Evolutionary conservation across 306 rosid species (phyloP).

Genomic region (Gillenia trifoliata): DNA sequence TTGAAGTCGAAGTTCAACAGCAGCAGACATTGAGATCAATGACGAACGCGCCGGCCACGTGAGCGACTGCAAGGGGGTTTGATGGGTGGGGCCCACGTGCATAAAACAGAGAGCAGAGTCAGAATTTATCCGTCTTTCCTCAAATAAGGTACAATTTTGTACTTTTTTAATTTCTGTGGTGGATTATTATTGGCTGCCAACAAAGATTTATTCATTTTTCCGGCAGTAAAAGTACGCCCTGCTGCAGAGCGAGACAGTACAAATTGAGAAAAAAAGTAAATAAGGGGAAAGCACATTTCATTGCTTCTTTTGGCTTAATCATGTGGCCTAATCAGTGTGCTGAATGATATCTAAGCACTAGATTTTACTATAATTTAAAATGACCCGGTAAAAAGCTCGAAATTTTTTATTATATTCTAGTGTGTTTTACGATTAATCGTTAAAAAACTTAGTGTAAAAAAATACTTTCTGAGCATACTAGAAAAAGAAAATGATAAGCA

Average conservation of each 20-base stretch:
- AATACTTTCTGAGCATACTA: too few species aligned
- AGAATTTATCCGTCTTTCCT: conserved; percentile 4
- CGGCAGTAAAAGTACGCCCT: too few species aligned
- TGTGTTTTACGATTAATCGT: too few species aligned
- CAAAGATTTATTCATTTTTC: too few species aligned
- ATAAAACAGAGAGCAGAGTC: background rate
- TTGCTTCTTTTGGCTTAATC: too few species aligned
- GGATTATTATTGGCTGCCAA: background rate
- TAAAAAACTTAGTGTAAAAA: too few species aligned
- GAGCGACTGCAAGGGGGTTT: background rate
- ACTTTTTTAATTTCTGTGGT: background rate
- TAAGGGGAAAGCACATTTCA: background rate
- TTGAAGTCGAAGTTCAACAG: background rate
- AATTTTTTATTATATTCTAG: too few species aligned
- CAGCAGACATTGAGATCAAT: background rate
- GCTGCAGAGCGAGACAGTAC: too few species aligned
- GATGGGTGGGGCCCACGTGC: conserved; percentile 8
- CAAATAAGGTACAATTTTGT: background rate
- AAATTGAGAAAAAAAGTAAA: background rate
- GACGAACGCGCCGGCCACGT: conserved; percentile 13
- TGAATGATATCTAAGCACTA: background rate
- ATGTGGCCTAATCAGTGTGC: background rate
- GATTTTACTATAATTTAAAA: background rate
- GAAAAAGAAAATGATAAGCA: too few species aligned
- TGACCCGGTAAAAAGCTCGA: background rate